Conservation (phyloP, 2,329 filamentous ascomycete species). For the Graphiopsis chlorocephala region DNA sequence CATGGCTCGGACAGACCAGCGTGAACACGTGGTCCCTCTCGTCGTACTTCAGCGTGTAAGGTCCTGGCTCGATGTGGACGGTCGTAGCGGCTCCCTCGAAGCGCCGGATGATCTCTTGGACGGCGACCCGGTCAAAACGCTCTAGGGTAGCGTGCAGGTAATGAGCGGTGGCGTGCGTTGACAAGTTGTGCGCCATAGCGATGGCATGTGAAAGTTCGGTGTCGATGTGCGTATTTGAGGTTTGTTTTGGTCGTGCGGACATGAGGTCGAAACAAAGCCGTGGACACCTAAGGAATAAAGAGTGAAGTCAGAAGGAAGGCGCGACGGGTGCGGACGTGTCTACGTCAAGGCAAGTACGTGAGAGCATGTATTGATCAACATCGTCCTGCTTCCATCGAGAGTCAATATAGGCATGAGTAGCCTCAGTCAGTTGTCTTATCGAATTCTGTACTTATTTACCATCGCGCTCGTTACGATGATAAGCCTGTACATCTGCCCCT, state of each 20-base stretch:
- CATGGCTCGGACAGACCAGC: background rate
- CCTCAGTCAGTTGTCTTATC: background rate
- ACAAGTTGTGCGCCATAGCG: background rate
- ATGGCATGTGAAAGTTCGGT: background rate
- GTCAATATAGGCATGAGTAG: background rate
- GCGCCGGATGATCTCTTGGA: background rate
- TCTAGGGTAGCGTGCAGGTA: conserved; percentile 32
- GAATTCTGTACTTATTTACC: background rate
- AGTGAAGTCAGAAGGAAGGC: conserved; percentile 6
- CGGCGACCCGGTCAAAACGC: conserved; percentile 23
- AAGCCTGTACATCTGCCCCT: background rate
- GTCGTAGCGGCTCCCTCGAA: conserved; percentile 21
- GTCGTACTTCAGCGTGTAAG: background rate
- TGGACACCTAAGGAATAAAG: background rate
- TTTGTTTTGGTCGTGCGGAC: background rate
- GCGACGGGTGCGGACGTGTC: background rate
- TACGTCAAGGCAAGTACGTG: background rate
- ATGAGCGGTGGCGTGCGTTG: background rate
- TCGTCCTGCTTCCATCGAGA: background rate
- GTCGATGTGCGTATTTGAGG: background rate
- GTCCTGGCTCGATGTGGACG: conserved; percentile 28
- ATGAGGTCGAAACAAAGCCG: background rate
- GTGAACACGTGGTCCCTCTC: conserved; percentile 7
- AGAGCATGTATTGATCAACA: background rate
- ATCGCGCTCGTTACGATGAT: background rate